Conservation (phyloP, 2,329 filamentous ascomycete genomes). For the Stachybotrys elegans region DNA sequence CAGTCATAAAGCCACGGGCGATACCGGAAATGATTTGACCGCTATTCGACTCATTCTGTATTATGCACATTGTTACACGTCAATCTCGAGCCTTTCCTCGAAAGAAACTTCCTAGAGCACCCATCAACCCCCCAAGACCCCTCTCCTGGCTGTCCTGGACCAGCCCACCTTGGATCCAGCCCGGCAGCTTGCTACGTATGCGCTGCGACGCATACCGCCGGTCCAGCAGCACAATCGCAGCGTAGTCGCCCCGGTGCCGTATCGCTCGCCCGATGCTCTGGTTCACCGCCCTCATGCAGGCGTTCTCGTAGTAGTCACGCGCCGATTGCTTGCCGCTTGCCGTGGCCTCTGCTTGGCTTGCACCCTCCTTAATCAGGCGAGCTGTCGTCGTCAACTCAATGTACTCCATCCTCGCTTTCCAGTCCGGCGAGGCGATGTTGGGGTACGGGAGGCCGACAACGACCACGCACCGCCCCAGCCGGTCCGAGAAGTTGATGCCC, state of each 20-base stretch:
- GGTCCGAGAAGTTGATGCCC: constrained; percentile 96
- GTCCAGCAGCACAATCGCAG: constrained; percentile 82
- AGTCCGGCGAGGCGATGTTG: constrained; percentile 83
- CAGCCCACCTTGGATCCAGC: constrained; percentile 78
- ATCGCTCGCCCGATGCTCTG: constrained; percentile 94
- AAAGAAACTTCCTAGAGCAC: constrained; percentile 53
- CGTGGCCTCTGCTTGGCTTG: constrained; percentile 19
- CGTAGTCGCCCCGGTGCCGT: constrained; percentile 82
- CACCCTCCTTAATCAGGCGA: constrained; percentile 23
- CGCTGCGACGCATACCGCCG: constrained; percentile 68
- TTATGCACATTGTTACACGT: background rate
- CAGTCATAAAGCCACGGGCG: background rate
- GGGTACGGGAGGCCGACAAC: constrained; percentile 93
- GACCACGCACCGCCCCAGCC: constrained; percentile 80
- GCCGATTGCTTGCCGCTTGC: constrained; percentile 50
- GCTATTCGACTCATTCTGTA: background rate
- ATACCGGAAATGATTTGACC: background rate
- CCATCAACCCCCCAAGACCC: constrained; percentile 55
- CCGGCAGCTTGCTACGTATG: constrained; percentile 75
- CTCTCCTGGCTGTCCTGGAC: constrained; percentile 41
- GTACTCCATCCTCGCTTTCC: constrained; percentile 88
- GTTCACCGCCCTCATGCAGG: constrained; percentile 95
- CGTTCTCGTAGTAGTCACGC: constrained; percentile 85
- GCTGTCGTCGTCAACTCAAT: constrained; percentile 58
- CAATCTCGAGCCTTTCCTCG: constrained; percentile 38